phyloP scores from a whole-genome alignment of 2,329 filamentous ascomycete species.

The Pseudonectria foliicola region DNA sequence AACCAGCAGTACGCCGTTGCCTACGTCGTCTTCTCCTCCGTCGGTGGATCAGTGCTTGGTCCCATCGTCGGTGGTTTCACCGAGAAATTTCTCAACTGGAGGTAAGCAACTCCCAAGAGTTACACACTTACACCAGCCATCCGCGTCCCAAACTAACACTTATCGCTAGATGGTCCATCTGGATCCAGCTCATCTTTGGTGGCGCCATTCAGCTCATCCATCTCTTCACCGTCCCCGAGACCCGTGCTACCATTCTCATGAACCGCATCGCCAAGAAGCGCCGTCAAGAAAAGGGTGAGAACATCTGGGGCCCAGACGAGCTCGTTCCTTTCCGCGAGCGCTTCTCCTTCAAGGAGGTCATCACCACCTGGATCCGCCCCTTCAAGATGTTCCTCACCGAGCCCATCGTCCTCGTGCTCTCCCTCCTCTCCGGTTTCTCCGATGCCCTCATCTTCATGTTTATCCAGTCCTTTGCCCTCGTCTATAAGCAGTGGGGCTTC shows the following conservation, averaged over 20 bases:
- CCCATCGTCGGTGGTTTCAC: conserved; percentile 75
- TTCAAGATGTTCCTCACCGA: conserved; percentile 69
- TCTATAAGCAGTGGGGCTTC: conserved; percentile 63
- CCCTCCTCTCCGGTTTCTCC: conserved; percentile 64
- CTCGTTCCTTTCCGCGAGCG: conserved; percentile 52
- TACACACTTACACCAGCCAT: no score
- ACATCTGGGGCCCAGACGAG: conserved; percentile 68
- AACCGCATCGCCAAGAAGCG: conserved; percentile 71
- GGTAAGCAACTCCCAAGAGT: conserved; percentile 36
- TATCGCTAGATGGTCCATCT: conserved; percentile 54
- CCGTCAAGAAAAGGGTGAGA: conserved; percentile 50
- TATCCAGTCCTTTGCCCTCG: conserved; percentile 62
- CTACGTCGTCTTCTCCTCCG: conserved; percentile 71
- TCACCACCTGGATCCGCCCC: conserved; percentile 53
- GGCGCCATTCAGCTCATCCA: conserved; percentile 61
- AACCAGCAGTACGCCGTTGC: conserved; percentile 69
- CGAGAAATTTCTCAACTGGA: conserved; percentile 60
- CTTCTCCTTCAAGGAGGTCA: conserved; percentile 51
- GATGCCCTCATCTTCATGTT: conserved; percentile 75
- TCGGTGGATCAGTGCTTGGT: conserved; percentile 68
- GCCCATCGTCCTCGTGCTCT: conserved; percentile 65
- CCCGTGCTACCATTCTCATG: conserved; percentile 68
- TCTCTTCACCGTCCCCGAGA: conserved; percentile 67
- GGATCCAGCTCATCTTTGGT: conserved; percentile 79
- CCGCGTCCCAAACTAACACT: conserved; percentile 6